Conservation (phyloP, 106 monocot genomes). For the Dendrobium nobile region DNA sequence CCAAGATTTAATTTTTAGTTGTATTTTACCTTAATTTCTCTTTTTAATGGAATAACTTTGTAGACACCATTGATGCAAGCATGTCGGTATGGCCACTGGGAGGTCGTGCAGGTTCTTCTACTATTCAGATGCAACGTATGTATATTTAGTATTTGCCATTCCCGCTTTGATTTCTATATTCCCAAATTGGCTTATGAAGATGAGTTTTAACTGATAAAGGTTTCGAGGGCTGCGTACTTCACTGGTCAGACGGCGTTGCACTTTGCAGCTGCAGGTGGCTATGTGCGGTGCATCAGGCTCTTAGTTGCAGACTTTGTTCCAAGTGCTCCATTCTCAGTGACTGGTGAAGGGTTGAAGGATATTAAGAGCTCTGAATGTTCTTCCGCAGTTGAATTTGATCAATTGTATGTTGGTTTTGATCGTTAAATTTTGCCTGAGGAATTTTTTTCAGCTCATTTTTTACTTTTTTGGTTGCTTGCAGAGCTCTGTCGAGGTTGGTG, state of each 20-base stretch:
- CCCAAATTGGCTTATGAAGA: background rate
- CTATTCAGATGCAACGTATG: constrained; percentile 13
- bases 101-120: constrained; percentile 17
- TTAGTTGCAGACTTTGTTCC: constrained; percentile 18
- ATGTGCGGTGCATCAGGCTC: constrained; percentile 20
- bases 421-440: background rate
- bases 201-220: constrained; percentile 4
- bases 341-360: background rate
- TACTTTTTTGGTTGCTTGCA: constrained; percentile 10
- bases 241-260: constrained; percentile 16
- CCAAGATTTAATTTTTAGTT: background rate
- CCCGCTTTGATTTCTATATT: background rate
- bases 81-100: constrained; percentile 18
- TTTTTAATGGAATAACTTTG: background rate
- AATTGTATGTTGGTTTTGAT: background rate
- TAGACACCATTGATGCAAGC: constrained; percentile 29
- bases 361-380: constrained; percentile 16
- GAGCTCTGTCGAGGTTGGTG: constrained; percentile 52
- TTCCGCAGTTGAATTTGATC: constrained; percentile 16
- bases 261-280: constrained; percentile 18
- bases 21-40: background rate
- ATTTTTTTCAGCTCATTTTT: background rate
- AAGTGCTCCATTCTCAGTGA: background rate
- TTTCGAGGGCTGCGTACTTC: constrained; percentile 14
- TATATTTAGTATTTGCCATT: background rate